Evolutionary conservation across 306 rosid genomes (phyloP), one percentile per base, ranked within the genome.

Genomic region (Trifolium repens): DNA sequence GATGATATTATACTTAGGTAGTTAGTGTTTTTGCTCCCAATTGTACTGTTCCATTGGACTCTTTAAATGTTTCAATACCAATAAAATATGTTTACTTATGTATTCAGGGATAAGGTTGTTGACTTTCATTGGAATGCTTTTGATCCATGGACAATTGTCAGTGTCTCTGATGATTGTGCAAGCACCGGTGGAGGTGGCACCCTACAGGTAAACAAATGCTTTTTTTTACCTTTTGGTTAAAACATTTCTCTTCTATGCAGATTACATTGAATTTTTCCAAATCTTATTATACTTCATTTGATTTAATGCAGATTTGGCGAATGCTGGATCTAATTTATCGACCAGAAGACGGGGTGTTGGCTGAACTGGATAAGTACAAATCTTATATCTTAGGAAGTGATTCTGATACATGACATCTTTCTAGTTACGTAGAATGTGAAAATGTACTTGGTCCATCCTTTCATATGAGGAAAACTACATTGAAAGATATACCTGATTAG

Each of bases 131-230:
- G 97, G 97, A 94, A 88, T 87, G 85, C 96, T 27, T 87, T 90
- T 69, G 97, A 94, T 77, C 98, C 98, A 30, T 94, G 98, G 98
- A 90, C 98, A 71, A 80, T 94, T 62, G 98, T 91, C 65, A 94
- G 98, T 44, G 98, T 94, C 52, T 94, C 98, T 50, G 96, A 94
- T 85, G 98, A 94, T 84, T 91, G 96, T 85, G 98, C 83, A 69
- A 86, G 91, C 62, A 89, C 92, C 59, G 96, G 93, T 32, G 85
- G 85, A 44, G 98, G 98, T 65, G 98, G 98, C 15, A 94, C 97
- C 12, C 73, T 94, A 62, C 98, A 94, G 98, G 98, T 93, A 82
- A 72, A 61, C 60, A 55, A 0, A 58, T 32, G 24, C 66, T n/a
- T 63, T 83, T 1, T 79, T 16, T 2, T 22, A 34, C 63, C 24